Conservation (phyloP, 257 asterid genomes). For the Linderniella brevidens region DNA sequence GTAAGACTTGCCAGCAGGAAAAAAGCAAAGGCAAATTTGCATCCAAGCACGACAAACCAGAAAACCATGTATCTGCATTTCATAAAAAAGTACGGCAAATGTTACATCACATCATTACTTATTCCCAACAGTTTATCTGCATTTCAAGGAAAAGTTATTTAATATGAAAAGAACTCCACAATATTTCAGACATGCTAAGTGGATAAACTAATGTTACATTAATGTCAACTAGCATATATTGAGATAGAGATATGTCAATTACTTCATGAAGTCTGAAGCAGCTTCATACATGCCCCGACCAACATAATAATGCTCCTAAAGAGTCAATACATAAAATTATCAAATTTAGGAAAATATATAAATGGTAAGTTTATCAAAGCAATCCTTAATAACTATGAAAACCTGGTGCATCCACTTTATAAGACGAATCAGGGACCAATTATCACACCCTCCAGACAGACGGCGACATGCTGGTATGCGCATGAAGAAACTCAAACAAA, state of each 20-base stretch:
- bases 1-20: conserved; percentile 63
- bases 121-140: not conserved
- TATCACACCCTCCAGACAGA: conserved; percentile 49
- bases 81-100: conserved; percentile 8
- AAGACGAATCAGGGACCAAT: conserved; percentile 48
- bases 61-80: conserved; percentile 68
- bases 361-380: not conserved
- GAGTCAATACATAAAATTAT: conserved; percentile 12
- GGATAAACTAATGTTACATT: too few species aligned
- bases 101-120: conserved; percentile 2
- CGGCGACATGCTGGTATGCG: conserved; percentile 82
- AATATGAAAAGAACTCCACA: not conserved
- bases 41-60: conserved; percentile 82
- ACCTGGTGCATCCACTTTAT: conserved; percentile 99
- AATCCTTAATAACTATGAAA: conserved; percentile 10
- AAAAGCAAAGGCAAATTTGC: conserved; percentile 84
- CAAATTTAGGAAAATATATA: conserved; percentile 5
- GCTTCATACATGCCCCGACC: conserved; percentile 98
- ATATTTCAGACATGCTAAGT: not conserved
- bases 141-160: not conserved
- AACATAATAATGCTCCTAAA: conserved; percentile 87
- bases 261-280: conserved; percentile 82
- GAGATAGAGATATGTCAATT: conserved; percentile 8
- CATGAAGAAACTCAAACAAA: conserved; percentile 51
- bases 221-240: not conserved